A percentile compares a stretch with the other conserved stretches of the same genome.
Evolutionary conservation across 2,329 filamentous ascomycete species (phyloP).

Genomic region (Colletotrichum filicis): DNA sequence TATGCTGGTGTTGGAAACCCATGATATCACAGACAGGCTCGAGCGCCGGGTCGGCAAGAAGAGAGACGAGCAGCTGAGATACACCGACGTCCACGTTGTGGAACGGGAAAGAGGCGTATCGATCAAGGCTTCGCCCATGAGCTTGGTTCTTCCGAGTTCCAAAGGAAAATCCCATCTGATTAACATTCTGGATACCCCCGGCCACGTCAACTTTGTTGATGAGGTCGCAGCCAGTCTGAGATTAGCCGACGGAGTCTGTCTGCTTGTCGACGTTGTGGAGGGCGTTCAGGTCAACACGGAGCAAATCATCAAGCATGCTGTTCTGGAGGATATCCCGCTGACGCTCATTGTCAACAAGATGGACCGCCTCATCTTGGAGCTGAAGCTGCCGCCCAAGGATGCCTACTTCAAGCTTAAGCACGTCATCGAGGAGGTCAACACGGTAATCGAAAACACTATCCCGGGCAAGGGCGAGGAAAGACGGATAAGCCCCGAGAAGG

Average conservation of each 20-base stretch:
- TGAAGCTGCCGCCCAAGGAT: slow-evolving; percentile 93
- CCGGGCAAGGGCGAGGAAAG: slow-evolving; percentile 83
- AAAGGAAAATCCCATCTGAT: slow-evolving; percentile 95
- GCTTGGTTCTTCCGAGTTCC: slow-evolving; percentile 85
- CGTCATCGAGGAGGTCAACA: slow-evolving; percentile 98
- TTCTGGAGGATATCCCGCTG: slow-evolving; percentile 88
- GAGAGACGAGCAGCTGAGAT: slow-evolving; percentile 89
- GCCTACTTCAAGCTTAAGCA: slow-evolving; percentile 99
- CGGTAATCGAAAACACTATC: slow-evolving; percentile 87
- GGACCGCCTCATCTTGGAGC: slow-evolving; percentile 92
- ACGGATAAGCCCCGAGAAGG: slow-evolving; percentile 93
- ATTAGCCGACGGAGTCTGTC: slow-evolving; percentile 88
- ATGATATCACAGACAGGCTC: slow-evolving; percentile 82
- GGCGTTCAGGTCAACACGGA: slow-evolving; percentile 99
- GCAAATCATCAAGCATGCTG: slow-evolving; percentile 95
- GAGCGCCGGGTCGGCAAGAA: slow-evolving; percentile 85
- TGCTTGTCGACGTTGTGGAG: slow-evolving; percentile 96
- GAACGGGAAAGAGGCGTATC: slow-evolving; percentile 92
- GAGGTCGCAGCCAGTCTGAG: slow-evolving; percentile 91
- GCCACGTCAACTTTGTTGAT: slow-evolving; percentile 98
- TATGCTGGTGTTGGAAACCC: slow-evolving; percentile 96
- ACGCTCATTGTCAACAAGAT: slow-evolving; percentile 97
- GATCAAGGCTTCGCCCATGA: slow-evolving; percentile 95
- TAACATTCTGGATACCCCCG: slow-evolving; percentile 95
- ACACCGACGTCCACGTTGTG: slow-evolving; percentile 91